Base-by-base conservation (phyloP, 1,284 basidiomycete species). In the Tausonia pullulans region DNA sequence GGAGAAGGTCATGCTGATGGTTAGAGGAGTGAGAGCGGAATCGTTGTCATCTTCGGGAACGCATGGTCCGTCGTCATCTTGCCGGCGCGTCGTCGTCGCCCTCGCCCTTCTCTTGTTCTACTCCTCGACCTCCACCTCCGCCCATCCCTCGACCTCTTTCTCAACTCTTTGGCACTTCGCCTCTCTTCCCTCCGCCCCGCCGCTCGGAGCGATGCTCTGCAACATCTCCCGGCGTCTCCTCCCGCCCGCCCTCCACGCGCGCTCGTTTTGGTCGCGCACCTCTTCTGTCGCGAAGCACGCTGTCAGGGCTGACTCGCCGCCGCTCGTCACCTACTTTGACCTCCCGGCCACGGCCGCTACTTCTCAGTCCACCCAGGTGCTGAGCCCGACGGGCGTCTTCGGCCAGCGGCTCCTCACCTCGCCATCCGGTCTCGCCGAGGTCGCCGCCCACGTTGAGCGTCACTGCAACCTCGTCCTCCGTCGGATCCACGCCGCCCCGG, bases 391-490 rank as follows among this genome's bases (percentile, higher is more conserved):
- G 0, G 75, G 75, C 5, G 69, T 78, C 6, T 78, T 77, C 70
- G 67, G 69, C 4, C 72, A 74, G 49, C 71, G 72, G 0, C 71
- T 71, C 2, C 69, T 78, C 3, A 72, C 71, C 5, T 55, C 66
- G 2, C 73, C 77, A 5, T 16, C 64, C 0, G 63, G 69, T 14
- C 69, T 78, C 2, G 68, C 65, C 4, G 69, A 69, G 10, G 67
- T 77, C n/a, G 75, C 76, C 0, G 69, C 72, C 7, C 72, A 75
- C 40, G 75, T 74, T 2, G 66, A 76, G 6, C 67, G 71, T 9
- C 74, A 74, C 49, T 72, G 72, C 4, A 69, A 69, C 52, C 71
- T 73, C 40, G 71, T 78, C 64, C 78, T 79, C 67, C 75, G 77
- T 41, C 75, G 79, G 5, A 75, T 81, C 59, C 71, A 75, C 60